Base-by-base conservation (phyloP, 768 basidiomycete genomes). In the Naganishia randhawae region DNA sequence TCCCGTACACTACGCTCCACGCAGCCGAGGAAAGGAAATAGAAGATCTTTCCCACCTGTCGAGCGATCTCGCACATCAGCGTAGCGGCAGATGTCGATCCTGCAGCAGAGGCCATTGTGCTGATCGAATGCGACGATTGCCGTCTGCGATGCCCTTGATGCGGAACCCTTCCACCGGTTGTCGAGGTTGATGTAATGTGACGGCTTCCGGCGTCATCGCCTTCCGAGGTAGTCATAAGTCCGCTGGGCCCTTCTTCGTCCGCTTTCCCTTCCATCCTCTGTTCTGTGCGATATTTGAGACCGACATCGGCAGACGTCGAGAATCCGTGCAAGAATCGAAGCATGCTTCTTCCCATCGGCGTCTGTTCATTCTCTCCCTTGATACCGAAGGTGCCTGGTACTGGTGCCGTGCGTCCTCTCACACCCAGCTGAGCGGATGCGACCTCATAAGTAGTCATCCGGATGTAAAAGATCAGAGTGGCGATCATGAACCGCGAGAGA, bases 21-120 rank as follows among this genome's bases (percentile, higher is more conserved):
- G 95, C 94, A 14, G 89, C 88, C 0, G 89, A 88, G 1, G 92
- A 92, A 19, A 97, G 84, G 75, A 89, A 88, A 75, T 89, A 92
- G 31, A 95, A 85, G 70, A 94, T 87, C 55, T 88, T 85, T 13
- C 89, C 68, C 0, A 72, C 71, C 50, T 64, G 69, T 25, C 70
- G 65, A n/a, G 71, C 69, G 69, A 80, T 77, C 13, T 73, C 51
- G 25, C 37, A 54, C 32, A 69, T 42, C 2, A 68, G 57, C n/a
- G 55, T 41, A 2, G 57, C 50, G 9, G 51, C 57, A 16, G 57
- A 33, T 3, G 67, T 27, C 4, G 31, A 62, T 10, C 50, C 48
- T 16, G 42, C 70, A 9, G 50, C 42, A 19, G 70, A 65, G 7
- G 71, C 66, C 14, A 69, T 33, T 11, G 35, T 22, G 1, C 67